Conservation (phyloP, 306 rosid genomes). For the Ormosia emarginata region DNA sequence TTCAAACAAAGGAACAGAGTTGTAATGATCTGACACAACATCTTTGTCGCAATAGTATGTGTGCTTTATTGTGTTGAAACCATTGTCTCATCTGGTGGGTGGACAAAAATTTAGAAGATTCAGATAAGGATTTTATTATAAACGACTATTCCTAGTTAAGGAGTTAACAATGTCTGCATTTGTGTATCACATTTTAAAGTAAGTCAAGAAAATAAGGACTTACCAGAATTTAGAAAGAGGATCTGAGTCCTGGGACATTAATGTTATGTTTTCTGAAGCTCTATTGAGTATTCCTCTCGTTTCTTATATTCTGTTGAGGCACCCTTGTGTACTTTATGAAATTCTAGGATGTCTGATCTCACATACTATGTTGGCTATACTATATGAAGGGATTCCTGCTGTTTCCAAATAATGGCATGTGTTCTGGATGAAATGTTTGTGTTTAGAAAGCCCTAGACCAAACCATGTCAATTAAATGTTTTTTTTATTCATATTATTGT, state of each 20-base stretch:
- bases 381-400: not conserved
- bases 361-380: not conserved
- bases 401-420: not conserved
- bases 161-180: not conserved
- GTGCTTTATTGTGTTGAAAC: not conserved
- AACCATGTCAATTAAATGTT: not conserved
- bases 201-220: not conserved
- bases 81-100: not conserved
- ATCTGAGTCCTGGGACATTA: not conserved
- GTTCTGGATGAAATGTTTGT: not conserved
- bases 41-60: not conserved
- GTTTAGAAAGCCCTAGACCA: not conserved
- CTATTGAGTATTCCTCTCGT: not conserved
- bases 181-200: not conserved
- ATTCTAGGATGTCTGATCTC: not conserved
- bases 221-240: not conserved
- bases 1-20: not conserved
- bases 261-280: not conserved
- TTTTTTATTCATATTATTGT: too few relatives aligned
- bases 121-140: not conserved
- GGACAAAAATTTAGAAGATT: not conserved
- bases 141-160: not conserved
- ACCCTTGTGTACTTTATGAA: not conserved
- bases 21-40: not conserved
- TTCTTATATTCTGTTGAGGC: not conserved